Conservation (phyloP, 176 grass and related monocot species). For the Panicum miliaceum region DNA sequence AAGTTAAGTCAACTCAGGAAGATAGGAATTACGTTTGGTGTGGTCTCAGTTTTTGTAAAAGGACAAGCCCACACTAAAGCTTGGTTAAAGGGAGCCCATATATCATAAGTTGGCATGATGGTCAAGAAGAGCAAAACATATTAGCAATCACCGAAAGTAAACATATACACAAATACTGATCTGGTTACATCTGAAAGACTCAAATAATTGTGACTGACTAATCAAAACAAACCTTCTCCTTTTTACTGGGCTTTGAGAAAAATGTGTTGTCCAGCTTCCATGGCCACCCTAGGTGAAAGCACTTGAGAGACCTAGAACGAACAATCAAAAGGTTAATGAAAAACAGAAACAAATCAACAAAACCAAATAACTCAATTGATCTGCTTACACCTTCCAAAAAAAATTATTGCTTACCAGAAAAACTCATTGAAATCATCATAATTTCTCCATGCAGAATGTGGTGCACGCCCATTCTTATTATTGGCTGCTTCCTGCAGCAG, state of each 20-base stretch:
- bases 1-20: constrained; percentile 3
- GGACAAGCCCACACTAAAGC: not conserved
- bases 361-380: not conserved
- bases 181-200: constrained; percentile 10
- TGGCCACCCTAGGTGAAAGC: constrained; percentile 75
- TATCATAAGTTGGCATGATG: not conserved
- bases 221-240: constrained; percentile 54
- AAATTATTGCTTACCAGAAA: constrained; percentile 66
- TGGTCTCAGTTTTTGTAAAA: not conserved
- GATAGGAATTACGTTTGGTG: not conserved
- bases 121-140: constrained; percentile 28
- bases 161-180: not conserved
- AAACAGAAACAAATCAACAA: constrained; percentile 17
- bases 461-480: constrained; percentile 72
- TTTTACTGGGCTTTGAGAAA: constrained; percentile 74
- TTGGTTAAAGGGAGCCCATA: not conserved
- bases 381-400: not conserved
- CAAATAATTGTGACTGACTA: constrained; percentile 25
- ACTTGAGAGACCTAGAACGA: constrained; percentile 70
- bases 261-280: constrained; percentile 70
- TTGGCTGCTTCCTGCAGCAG: constrained; percentile 81
- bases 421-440: constrained; percentile 99
- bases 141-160: not conserved
- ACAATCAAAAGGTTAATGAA: constrained; percentile 34
- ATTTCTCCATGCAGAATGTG: constrained; percentile 98